phyloP scores from a whole-genome alignment of 129 eudicot species.

The Mikania micrantha region DNA sequence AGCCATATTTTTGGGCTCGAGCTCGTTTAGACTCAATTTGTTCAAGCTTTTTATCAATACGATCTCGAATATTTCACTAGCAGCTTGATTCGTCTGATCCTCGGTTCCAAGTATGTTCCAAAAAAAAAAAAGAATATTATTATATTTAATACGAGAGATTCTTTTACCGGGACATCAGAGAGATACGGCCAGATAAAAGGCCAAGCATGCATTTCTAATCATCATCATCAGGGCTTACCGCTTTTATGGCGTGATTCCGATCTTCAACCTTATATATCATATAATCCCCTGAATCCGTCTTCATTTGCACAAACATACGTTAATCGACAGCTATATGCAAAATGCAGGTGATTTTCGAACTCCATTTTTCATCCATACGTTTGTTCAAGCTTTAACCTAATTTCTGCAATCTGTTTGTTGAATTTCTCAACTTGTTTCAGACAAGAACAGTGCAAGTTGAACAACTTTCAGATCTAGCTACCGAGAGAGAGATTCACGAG shows the following conservation, averaged over 20 bases:
- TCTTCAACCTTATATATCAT: neutral
- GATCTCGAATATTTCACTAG: too few relatives aligned
- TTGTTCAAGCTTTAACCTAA: neutral
- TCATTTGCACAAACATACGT: neutral
- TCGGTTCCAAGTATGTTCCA: too few relatives aligned
- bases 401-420: neutral
- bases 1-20: too few relatives aligned
- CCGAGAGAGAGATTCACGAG: constrained; percentile 84
- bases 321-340: neutral
- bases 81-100: too few relatives aligned
- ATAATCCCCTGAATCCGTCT: neutral
- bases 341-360: constrained; percentile 30
- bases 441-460: constrained; percentile 72
- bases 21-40: too few relatives aligned
- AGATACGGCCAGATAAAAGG: constrained; percentile 11
- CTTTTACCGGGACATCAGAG: neutral
- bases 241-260: constrained; percentile 27
- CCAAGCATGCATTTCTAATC: constrained; percentile 20
- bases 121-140: too few relatives aligned
- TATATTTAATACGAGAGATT: too few relatives aligned
- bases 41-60: too few relatives aligned
- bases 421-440: constrained; percentile 29
- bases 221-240: constrained; percentile 11
- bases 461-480: constrained; percentile 90
- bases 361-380: neutral